Evolutionary conservation across 2,329 filamentous ascomycete genomes (phyloP).

Genomic region (Fusarium nisikadoi): DNA sequence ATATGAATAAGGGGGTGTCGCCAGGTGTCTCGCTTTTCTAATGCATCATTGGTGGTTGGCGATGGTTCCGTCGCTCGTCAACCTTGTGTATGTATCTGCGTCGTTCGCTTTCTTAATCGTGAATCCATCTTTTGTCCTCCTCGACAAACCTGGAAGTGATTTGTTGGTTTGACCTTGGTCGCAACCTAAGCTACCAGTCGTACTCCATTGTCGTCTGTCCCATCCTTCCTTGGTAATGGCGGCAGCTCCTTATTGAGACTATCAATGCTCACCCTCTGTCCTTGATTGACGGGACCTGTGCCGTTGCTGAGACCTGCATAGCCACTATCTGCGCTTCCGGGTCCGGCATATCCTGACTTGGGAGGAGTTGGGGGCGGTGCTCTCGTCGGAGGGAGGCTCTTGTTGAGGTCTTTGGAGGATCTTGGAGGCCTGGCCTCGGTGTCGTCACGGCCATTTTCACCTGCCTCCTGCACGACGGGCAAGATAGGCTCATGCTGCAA

Average conservation of each 20-base stretch:
- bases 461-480: constrained; percentile 91
- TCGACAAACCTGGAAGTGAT: constrained; percentile 12
- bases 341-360: constrained; percentile 50
- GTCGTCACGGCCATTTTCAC: constrained; percentile 66
- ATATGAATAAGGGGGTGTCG: constrained; percentile 18
- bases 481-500: constrained; percentile 67
- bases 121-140: constrained; percentile 33
- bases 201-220: constrained; percentile 42
- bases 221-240: constrained; percentile 59
- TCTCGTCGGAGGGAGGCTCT: constrained; percentile 57
- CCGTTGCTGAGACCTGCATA: constrained; percentile 54
- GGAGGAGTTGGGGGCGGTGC: constrained; percentile 51
- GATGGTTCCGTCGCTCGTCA: constrained; percentile 43
- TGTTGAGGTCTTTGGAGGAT: constrained; percentile 52
- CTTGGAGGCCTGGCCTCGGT: constrained; percentile 53
- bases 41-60: constrained; percentile 43
- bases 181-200: constrained; percentile 49
- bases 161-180: constrained; percentile 30
- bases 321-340: constrained; percentile 60
- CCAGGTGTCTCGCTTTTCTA: constrained; percentile 45
- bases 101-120: constrained; percentile 42
- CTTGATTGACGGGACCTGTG: constrained; percentile 46
- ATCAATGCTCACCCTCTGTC: constrained; percentile 60
- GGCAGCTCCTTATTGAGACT: constrained; percentile 71
- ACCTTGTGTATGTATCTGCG: constrained; percentile 31